phyloP scores from a whole-genome alignment of 108 stramenopile genomes.

The Cyclotella choctawhatcheeana region DNA sequence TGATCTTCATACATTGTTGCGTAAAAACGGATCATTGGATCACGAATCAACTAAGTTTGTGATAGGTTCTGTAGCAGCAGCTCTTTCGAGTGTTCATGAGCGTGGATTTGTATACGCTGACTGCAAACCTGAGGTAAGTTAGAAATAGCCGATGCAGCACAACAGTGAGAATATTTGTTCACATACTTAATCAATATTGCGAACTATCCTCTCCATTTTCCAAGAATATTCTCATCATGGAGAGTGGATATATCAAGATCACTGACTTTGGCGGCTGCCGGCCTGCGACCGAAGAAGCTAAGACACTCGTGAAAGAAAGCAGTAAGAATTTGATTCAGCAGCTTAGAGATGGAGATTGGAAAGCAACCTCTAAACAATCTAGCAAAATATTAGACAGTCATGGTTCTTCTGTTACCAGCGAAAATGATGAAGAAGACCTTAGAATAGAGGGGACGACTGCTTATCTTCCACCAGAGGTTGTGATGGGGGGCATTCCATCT shows the following conservation, averaged over 20 bases:
- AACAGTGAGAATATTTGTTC: no score
- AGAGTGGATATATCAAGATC: slow-evolving; percentile 93
- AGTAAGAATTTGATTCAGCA: slow-evolving; percentile 63
- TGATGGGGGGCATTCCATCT: slow-evolving; percentile 77
- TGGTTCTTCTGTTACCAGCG: not conserved
- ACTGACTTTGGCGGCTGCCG: slow-evolving; percentile 97
- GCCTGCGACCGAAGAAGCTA: slow-evolving; percentile 77
- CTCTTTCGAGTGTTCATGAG: slow-evolving; percentile 89
- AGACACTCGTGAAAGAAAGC: slow-evolving; percentile 39
- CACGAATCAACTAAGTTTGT: slow-evolving; percentile 90
- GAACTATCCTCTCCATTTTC: no score
- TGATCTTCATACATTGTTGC: slow-evolving; percentile 89
- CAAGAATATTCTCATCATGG: slow-evolving; percentile 95
- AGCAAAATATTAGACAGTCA: slow-evolving; percentile 1
- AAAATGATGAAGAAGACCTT: slow-evolving; percentile 66
- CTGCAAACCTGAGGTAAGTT: slow-evolving; percentile 96
- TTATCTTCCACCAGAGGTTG: slow-evolving; percentile 97
- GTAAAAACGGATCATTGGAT: slow-evolving; percentile 88
- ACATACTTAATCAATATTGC: no score
- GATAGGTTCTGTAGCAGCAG: slow-evolving; percentile 89
- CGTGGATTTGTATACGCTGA: slow-evolving; percentile 89
- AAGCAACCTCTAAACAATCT: not conserved
- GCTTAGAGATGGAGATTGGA: slow-evolving; percentile 95
- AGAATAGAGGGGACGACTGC: slow-evolving; percentile 96
- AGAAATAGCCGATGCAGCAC: no score